These are phyloP conservation scores for Amphicarpaea edgeworthii DNA, from an alignment of 306 rosid genomes.

Conservation along the genomic window DNA sequence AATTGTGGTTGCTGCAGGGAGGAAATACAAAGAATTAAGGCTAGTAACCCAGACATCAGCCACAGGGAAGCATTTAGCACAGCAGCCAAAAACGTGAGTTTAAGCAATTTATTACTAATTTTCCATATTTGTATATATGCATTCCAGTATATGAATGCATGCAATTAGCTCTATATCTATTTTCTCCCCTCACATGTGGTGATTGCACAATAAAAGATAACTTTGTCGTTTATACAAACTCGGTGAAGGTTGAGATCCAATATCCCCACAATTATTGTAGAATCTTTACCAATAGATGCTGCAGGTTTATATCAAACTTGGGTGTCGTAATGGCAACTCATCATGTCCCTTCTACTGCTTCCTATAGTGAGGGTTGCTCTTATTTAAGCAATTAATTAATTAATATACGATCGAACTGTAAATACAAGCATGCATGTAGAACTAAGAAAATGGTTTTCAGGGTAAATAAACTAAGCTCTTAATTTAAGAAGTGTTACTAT, in stretches of 20 bases:
- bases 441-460: constrained; percentile 19
- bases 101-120: constrained; percentile 23
- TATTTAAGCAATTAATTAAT: constrained; percentile 29
- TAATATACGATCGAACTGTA: too few relatives aligned
- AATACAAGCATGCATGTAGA: constrained; percentile 26
- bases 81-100: constrained; percentile 97
- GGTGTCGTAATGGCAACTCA: constrained; percentile 25
- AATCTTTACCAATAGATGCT: constrained; percentile 28
- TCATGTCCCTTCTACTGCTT: background rate
- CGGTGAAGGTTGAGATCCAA: constrained; percentile 15
- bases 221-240: constrained; percentile 38
- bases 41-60: constrained; percentile 91
- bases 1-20: constrained; percentile 59
- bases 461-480: background rate
- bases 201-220: constrained; percentile 31
- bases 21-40: constrained; percentile 99
- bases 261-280: constrained; percentile 30
- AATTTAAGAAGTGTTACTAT: background rate
- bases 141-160: constrained; percentile 30
- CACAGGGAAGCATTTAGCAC: constrained; percentile 99
- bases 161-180: constrained; percentile 22
- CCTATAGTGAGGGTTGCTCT: constrained; percentile 7
- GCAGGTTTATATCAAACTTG: constrained; percentile 17
- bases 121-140: constrained; percentile 28
- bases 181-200: constrained; percentile 37